These are phyloP conservation scores for Isoetes taiwanensis DNA, from an alignment of 75 land plant genomes.

Conservation along the genomic window DNA sequence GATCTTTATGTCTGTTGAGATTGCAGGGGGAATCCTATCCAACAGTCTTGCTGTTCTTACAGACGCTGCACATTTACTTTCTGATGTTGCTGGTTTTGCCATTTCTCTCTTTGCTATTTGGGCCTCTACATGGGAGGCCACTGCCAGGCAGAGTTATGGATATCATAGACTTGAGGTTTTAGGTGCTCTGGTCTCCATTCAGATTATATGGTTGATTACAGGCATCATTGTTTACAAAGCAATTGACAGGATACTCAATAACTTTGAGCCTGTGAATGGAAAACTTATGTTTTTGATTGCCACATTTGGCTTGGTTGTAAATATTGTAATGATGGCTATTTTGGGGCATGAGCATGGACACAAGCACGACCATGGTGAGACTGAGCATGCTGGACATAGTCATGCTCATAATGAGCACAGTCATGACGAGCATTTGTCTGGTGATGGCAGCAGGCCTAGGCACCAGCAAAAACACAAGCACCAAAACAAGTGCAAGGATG, in stretches of 20 bases:
- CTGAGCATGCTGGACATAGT: slow-evolving; percentile 34
- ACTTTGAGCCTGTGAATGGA: slow-evolving; percentile 51
- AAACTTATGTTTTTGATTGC: slow-evolving; percentile 69
- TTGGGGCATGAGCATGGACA: slow-evolving; percentile 51
- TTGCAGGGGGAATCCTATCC: slow-evolving; percentile 69
- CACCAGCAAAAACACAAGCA: slow-evolving; percentile 7
- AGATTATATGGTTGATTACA: slow-evolving; percentile 81
- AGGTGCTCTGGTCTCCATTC: slow-evolving; percentile 78
- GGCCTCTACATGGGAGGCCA: slow-evolving; percentile 95
- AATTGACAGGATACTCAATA: slow-evolving; percentile 38
- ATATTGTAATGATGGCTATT: slow-evolving; percentile 61
- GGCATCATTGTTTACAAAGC: slow-evolving; percentile 87
- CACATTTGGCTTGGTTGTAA: slow-evolving; percentile 65
- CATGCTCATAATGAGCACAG: slow-evolving; percentile 18
- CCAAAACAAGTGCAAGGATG: no score
- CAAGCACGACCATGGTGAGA: slow-evolving; percentile 23
- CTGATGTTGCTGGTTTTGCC: slow-evolving; percentile 91
- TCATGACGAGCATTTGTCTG: no score
- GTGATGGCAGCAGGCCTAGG: no score
- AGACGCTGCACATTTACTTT: slow-evolving; percentile 87
- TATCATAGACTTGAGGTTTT: slow-evolving; percentile 74
- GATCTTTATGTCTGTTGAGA: slow-evolving; percentile 65
- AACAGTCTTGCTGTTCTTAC: slow-evolving; percentile 87
- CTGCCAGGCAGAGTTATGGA: slow-evolving; percentile 73
- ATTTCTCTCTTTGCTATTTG: slow-evolving; percentile 82